Evolutionary conservation across 1,284 basidiomycete genomes (phyloP).

Genomic region (Ganoderma boninense): DNA sequence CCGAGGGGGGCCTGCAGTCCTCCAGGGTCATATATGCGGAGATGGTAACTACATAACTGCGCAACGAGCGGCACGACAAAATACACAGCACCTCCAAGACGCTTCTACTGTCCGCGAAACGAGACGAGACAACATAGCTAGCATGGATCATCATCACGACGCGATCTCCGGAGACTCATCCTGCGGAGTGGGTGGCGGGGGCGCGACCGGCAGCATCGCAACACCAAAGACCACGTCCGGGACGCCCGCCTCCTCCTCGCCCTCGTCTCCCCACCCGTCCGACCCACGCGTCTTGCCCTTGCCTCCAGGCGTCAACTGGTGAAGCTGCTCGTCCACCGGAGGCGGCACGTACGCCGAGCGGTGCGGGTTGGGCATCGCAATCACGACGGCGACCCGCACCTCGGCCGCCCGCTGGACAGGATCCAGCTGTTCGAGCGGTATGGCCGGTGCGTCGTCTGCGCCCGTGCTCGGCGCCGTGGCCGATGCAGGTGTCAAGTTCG

Average conservation of each 20-base stretch:
- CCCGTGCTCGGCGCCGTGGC: not conserved
- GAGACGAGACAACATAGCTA: not conserved
- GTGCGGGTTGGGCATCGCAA: slow-evolving; percentile 65
- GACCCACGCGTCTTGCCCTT: slow-evolving; percentile 43
- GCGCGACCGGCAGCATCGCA: slow-evolving; percentile 39
- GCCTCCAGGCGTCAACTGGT: slow-evolving; percentile 5
- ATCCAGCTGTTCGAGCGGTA: slow-evolving; percentile 28
- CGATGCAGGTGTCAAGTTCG: slow-evolving; percentile 5
- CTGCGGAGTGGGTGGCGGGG: not conserved
- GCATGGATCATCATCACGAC: not conserved
- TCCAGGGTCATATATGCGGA: not conserved
- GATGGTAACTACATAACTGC: not conserved
- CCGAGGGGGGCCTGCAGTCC: not conserved
- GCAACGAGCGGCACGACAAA: not conserved
- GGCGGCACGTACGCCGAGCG: slow-evolving; percentile 32
- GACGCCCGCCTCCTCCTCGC: slow-evolving; percentile 46
- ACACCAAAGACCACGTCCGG: slow-evolving; percentile 58
- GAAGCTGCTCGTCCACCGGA: slow-evolving; percentile 12
- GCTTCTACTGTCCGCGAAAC: not conserved
- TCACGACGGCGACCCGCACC: slow-evolving; percentile 63
- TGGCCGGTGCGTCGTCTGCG: slow-evolving; percentile 12
- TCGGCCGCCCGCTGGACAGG: slow-evolving; percentile 30
- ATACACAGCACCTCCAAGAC: not conserved
- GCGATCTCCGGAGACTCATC: not conserved
- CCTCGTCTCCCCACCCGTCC: slow-evolving; percentile 39